Conservation (phyloP, 129 eudicot genomes). For the Arctium lappa region DNA sequence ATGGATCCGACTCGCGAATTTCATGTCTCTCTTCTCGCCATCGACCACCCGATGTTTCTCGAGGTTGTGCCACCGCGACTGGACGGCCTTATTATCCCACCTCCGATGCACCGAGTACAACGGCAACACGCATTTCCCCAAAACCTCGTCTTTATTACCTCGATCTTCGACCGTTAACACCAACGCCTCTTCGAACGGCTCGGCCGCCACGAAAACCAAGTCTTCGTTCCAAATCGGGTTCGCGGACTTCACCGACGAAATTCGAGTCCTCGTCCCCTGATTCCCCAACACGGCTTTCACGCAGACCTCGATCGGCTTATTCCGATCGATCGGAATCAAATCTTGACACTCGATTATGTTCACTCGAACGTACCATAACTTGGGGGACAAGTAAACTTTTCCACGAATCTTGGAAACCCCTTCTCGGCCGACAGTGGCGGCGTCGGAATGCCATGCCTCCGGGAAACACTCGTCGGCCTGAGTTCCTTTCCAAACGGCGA, state of each 20-base stretch:
- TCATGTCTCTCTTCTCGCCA: slow-evolving; percentile 64
- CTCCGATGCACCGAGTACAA: slow-evolving; percentile 46
- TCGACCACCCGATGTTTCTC: slow-evolving; percentile 56
- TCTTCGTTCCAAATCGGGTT: slow-evolving; percentile 94
- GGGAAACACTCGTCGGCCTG: slow-evolving; percentile 92
- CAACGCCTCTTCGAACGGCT: slow-evolving; percentile 83
- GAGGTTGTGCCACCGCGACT: slow-evolving; percentile 73
- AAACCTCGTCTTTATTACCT: slow-evolving; percentile 51
- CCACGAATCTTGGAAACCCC: slow-evolving; percentile 67
- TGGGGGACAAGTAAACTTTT: slow-evolving; percentile 83
- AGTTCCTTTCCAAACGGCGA: slow-evolving; percentile 87
- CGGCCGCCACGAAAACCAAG: slow-evolving; percentile 66
- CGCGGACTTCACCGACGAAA: slow-evolving; percentile 39
- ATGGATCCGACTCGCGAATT: slow-evolving; percentile 80
- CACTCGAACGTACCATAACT: slow-evolving; percentile 86
- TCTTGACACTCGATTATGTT: slow-evolving; percentile 89
- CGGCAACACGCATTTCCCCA: slow-evolving; percentile 56
- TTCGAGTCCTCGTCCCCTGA: slow-evolving; percentile 47
- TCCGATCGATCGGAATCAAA: slow-evolving; percentile 58
- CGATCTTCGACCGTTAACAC: slow-evolving; percentile 67
- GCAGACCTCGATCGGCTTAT: slow-evolving; percentile 45
- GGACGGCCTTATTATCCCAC: slow-evolving; percentile 75
- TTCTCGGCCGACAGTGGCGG: slow-evolving; percentile 60
- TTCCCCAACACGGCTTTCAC: slow-evolving; percentile 59
- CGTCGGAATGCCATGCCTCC: slow-evolving; percentile 97